Evolutionary conservation across 805 yeast genomes (phyloP).

Genomic region (Wickerhamia fluorescens): DNA sequence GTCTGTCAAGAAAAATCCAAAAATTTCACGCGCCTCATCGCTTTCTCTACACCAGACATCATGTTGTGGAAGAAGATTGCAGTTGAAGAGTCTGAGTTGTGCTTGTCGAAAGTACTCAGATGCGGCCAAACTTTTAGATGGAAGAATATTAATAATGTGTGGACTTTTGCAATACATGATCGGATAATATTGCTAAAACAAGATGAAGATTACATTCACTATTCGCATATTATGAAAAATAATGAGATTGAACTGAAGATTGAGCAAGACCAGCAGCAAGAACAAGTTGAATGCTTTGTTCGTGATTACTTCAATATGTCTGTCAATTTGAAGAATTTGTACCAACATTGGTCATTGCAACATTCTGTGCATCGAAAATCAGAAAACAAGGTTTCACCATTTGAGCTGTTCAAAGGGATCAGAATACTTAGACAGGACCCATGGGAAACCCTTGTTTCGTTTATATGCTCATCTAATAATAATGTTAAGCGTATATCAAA

Average conservation of each 20-base stretch:
- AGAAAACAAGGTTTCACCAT: slow-evolving; percentile 18
- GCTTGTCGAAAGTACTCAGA: slow-evolving; percentile 58
- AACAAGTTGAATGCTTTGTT: slow-evolving; percentile 37
- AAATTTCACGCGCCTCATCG: no score
- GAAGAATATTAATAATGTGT: slow-evolving; percentile 55
- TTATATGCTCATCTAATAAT: slow-evolving; percentile 93
- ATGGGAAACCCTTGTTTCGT: slow-evolving; percentile 88
- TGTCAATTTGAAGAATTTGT: slow-evolving; percentile 46
- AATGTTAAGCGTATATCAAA: slow-evolving; percentile 88
- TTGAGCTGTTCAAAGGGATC: slow-evolving; percentile 52
- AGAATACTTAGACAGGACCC: slow-evolving; percentile 90
- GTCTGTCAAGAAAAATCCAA: no score
- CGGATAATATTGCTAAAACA: slow-evolving; percentile 63
- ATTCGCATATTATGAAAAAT: slow-evolving; percentile 30
- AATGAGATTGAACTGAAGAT: slow-evolving; percentile 1
- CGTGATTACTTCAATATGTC: slow-evolving; percentile 66
- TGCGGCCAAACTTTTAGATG: slow-evolving; percentile 87
- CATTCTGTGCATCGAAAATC: slow-evolving; percentile 28
- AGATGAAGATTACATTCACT: slow-evolving; percentile 44
- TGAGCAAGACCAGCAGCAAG: no score
- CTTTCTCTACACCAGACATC: no score
- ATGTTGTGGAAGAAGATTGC: slow-evolving; percentile 8
- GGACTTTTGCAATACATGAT: slow-evolving; percentile 58
- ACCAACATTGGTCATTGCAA: slow-evolving; percentile 51
- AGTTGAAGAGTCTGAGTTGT: slow-evolving; percentile 35